Evolutionary conservation across 306 rosid species (phyloP).

Genomic region (Gastrolobium bilobum): DNA sequence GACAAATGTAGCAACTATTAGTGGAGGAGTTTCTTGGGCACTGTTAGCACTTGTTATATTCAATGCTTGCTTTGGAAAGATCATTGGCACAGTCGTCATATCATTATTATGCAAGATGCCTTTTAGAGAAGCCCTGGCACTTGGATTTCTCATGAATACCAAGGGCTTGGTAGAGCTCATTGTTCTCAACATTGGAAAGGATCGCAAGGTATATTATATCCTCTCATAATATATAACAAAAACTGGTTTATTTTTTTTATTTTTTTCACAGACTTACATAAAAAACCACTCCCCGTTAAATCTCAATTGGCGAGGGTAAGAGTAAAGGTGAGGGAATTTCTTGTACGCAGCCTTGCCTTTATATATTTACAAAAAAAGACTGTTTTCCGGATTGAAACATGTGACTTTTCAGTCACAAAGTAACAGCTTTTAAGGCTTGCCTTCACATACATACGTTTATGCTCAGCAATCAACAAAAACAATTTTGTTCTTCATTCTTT

Average conservation of each 20-base stretch:
- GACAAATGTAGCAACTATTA: slow-evolving; percentile 74
- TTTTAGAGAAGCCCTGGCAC: slow-evolving; percentile 68
- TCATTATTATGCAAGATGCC: slow-evolving; percentile 58
- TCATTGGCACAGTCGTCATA: slow-evolving; percentile 62
- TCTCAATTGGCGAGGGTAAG: no score
- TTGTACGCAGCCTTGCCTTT: no score
- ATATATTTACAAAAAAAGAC: no score
- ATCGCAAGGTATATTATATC: slow-evolving; percentile 63
- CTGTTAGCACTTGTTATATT: slow-evolving; percentile 64
- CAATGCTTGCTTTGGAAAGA: slow-evolving; percentile 79
- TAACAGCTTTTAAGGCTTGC: no score
- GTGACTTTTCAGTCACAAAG: no score
- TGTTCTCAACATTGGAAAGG: slow-evolving; percentile 86
- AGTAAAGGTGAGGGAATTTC: no score
- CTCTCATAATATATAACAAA: background rate
- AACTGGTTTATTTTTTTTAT: background rate
- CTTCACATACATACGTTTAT: background rate
- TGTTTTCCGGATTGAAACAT: no score
- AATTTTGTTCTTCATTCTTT: background rate
- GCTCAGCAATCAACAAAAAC: background rate
- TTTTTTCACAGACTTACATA: no score
- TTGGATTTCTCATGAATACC: slow-evolving; percentile 85
- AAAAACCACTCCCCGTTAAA: no score
- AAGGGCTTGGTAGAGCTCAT: slow-evolving; percentile 85
- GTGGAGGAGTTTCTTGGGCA: slow-evolving; percentile 72